Base-by-base conservation (phyloP, 2,329 filamentous ascomycete species). In the Aspergillus alliaceus region DNA sequence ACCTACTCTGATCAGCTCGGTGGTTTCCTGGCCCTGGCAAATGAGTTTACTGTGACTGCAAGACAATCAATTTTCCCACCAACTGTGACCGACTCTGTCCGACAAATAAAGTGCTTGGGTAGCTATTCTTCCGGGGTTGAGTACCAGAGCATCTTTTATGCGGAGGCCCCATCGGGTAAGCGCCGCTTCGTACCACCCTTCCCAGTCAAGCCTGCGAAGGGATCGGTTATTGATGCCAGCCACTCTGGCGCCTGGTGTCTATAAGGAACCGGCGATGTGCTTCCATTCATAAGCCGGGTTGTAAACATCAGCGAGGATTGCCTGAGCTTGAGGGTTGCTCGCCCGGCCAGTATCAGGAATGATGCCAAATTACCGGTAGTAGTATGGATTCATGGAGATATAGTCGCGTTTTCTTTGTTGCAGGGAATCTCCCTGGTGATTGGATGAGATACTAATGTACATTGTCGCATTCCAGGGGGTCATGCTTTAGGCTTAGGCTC, bases 81-180 rank as follows among this genome's bases (percentile, higher is more conserved):
- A 2, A 49, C 15, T 6, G 57, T 58, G 5, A 29, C 48, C 2
- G 57, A 61, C 15, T 15, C 48, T 14, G 12, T 24, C 12, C 51
- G 42, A 20, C 22, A 47, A 5, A 58, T 63, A 51, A 59, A 53
- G 24, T 63, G 60, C 32, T 40, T 53, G 2, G 61, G 61, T 7
- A 60, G 37, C 46, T 29, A 34, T 12, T 49, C 53, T 12, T 14
- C 35, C 8, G 42, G 37, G 1, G 34, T 63, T 3, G 59, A 64
- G 15, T 64, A 58, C 31, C 61, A 60, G n/a, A 63, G 63, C 24
- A 63, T 63, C 14, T 64, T 63, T 40, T 59, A 64, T 24, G 60
- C 60, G 6, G 55, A 59, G 25, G 58, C 48, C n/a, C 59, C 61
- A n/a, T 39, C 51, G 3, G 63, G 63, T 4, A 14, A 34, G 6